Base-by-base conservation (phyloP, 2,329 filamentous ascomycete genomes). In the Lecanicillium sp. region DNA sequence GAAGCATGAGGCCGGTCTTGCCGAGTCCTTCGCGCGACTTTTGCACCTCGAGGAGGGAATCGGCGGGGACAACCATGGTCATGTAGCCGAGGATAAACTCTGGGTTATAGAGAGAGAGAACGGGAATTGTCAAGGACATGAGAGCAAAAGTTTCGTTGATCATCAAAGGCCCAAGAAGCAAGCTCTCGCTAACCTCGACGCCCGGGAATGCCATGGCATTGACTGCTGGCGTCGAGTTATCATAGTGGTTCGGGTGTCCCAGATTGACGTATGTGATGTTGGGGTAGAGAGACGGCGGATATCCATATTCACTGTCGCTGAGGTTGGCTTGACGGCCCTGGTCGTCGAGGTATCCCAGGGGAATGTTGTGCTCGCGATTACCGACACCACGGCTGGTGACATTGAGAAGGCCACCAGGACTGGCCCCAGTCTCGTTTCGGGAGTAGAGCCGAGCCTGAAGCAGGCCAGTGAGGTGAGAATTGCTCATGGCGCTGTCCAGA, bases 91-190 rank as follows among this genome's bases (percentile, higher is more conserved):
- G 67, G 1, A 90, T 74, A 45, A 83, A 78, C 4, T 63, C 63
- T 30, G 62, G 56, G 3, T 73, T 71, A 2, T 70, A 68, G 47
- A 80, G 83, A 53, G 83, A 79, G 43, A 85, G 73, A 37, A 95
- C 77, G 0, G 88, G 86, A 12, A 90, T 63, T 0, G 88, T 94
- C 42, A 95, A 67, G 3, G 88, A 95, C 12, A 94, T 57, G 9
- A 95, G 64, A 18, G 85, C 84, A 45, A 83, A 84, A 0, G 78
- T 77, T 33, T 74, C 64, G 54, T 94, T 92, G 45, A 92, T 60
- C 18, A 75, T 67, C 41, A 85, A 68, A 0, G 88, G 88, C 0
- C 89, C 89, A 0, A 92, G 70, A 3, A 95, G 62, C n/a, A 95
- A 64, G 2, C 78, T 77, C 37, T 61, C 63, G 45, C 64, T 68